A percentile compares a stretch with the other conserved stretches of the same genome.
Evolutionary conservation across 148 eudicot species (phyloP).

Genomic region (Camellia sinensis): DNA sequence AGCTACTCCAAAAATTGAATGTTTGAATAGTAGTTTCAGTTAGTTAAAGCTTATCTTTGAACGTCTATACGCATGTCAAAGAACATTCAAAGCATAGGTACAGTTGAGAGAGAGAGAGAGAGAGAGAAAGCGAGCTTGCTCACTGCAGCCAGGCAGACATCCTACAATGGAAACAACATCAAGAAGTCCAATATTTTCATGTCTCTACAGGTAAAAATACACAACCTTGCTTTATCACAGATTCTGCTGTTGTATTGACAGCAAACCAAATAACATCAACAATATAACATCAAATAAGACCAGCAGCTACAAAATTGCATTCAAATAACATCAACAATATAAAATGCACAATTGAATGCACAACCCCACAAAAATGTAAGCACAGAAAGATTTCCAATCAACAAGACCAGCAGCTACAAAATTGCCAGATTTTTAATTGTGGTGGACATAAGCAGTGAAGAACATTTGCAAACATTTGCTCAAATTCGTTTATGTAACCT

Average conservation of each 20-base stretch:
- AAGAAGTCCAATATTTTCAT: neutral
- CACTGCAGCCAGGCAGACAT: neutral
- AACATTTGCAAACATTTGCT: constrained; percentile 9
- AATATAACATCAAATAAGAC: too few relatives aligned
- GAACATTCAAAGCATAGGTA: too few relatives aligned
- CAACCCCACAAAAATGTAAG: constrained; percentile 9
- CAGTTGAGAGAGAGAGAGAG: neutral
- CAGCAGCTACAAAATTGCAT: too few relatives aligned
- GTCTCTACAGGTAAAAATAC: neutral
- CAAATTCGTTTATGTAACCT: constrained; percentile 1
- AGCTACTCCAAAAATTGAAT: too few relatives aligned
- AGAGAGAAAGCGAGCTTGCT: neutral
- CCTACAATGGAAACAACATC: too few relatives aligned
- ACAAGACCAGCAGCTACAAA: constrained; percentile 8
- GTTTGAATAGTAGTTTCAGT: too few relatives aligned
- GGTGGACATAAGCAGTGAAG: neutral
- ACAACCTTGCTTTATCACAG: neutral
- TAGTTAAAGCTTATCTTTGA: too few relatives aligned
- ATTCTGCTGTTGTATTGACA: constrained; percentile 4
- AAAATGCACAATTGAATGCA: constrained; percentile 5
- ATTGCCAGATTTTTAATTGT: neutral
- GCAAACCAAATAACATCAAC: neutral
- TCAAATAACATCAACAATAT: neutral
- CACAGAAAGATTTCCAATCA: constrained; percentile 17
- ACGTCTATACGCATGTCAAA: too few relatives aligned